Base-by-base conservation (phyloP, 2,329 filamentous ascomycete species). In the Colletotrichum sp. region DNA sequence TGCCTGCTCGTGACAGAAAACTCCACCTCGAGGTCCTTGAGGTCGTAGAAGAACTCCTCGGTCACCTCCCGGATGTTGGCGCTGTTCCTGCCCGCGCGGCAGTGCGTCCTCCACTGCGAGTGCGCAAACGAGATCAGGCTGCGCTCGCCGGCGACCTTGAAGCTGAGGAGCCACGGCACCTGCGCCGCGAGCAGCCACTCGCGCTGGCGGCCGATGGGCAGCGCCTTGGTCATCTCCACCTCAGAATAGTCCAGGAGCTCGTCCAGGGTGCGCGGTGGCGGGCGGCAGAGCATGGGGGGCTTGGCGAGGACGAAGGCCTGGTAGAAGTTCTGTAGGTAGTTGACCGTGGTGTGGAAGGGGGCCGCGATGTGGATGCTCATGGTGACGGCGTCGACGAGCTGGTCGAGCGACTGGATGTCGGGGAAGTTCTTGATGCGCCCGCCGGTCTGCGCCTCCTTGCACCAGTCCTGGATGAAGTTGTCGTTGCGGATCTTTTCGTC, bases 321-420 rank as follows among this genome's bases (percentile, higher is more conserved):
- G 81, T 90, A 90, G 80, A 87, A 90, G 76, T 86, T 85, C 76
- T 90, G 88, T 0, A 89, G 82, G 78, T 90, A 90, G 80, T 90
- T 90, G 77, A 90, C 84, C 8, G 88, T 85, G 5, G 84, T 89
- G 80, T 90, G 88, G 76, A 87, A 87, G 0, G 88, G 87, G 3
- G 87, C 83, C 8, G 88, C 88, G 64, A 88, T 86, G 80, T 90
- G 88, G 74, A 90, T 89, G 80, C 86, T 88, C 88, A 90, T 89
- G 26, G 86, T 88, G 30, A 88, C 80, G 6, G 85, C 86, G 77
- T 90, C 86, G 52, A 84, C 80, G 1, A 90, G 82, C 24, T 84
- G 79, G 15, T 86, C 83, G 15, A 88, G 65, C 0, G 86, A 86
- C 32, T 79, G 81, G 75, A 89, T 84, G 3, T 77, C 80, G 1